Evolutionary conservation across 495 filamentous ascomycete genomes (phyloP), one percentile per base, ranked within the genome.

Genomic region (Xylaria curta): DNA sequence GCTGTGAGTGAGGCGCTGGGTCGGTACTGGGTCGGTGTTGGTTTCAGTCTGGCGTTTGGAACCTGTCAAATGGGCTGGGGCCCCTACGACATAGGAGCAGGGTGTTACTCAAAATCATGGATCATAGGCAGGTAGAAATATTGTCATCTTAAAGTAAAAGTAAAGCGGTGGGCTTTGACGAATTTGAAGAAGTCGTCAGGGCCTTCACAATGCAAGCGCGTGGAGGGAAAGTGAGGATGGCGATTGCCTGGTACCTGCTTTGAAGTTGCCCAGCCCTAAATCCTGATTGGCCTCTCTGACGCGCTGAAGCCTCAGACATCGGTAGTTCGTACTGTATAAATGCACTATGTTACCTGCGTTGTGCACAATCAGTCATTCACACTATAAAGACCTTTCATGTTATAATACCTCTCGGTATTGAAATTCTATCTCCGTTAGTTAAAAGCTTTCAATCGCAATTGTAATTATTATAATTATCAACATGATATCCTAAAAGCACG

Each of bases 211-310:
- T 46, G 62, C 62, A 65, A n/a, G 24, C 38, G 26, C 40, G 31
- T 64, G 2, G 40, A 31, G 12, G 40, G 61, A 7, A 46, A 47
- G 21, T 47, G 61, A 28, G 61, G 28, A 64, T 28, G 40, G 61
- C 61, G 4, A 26, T 24, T 64, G 2, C 61, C 61, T 5, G 38
- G 31, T 9, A 31, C 31, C 38, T 8, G 28, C 6, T 33, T 21
- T 36, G 28, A 66, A 31, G 63, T 15, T 9, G 42, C 21, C 40
- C 61, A 38, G 26, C 10, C 5, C 46, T 42, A 28, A 44, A 56
- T 42, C 36, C 36, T 44, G 65, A 67, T 67, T 67, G 65, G 65
- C 64, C 60, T 47, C 5, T 38, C 38, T 58, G 26, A 60, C 36
- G 66, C 53, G 51, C 53, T 44, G 36, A 58, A 28, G 47, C 62